Evolutionary conservation across 2,329 filamentous ascomycete species (phyloP).

Genomic region (Colletotrichum abscissum): DNA sequence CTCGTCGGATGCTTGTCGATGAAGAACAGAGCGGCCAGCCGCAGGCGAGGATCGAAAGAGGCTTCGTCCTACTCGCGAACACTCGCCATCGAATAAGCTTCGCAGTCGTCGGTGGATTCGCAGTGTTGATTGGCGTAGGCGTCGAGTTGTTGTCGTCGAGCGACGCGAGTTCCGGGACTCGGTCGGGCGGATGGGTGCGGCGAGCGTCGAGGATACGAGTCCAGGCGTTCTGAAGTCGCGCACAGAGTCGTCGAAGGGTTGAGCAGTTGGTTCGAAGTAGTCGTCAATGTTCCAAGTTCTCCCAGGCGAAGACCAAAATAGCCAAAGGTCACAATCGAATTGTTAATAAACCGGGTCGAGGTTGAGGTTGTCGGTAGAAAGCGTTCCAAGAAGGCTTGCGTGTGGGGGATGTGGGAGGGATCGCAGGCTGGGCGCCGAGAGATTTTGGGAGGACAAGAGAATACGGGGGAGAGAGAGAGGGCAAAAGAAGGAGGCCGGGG

Average conservation of each 20-base stretch:
- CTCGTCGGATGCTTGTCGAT: conserved; percentile 38
- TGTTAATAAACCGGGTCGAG: conserved; percentile 26
- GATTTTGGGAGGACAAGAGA: conserved; percentile 25
- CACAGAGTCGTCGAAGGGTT: neutral
- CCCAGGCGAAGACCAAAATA: conserved; percentile 1
- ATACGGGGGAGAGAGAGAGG: conserved; percentile 12
- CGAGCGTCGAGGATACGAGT: conserved; percentile 25
- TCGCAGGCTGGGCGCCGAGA: conserved; percentile 41
- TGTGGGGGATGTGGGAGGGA: conserved; percentile 37
- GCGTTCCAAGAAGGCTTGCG: conserved; percentile 33
- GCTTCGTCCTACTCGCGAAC: conserved; percentile 37
- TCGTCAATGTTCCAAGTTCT: conserved; percentile 6
- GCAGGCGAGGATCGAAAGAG: conserved; percentile 38
- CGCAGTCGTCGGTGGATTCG: conserved; percentile 21
- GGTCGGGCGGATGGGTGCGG: conserved; percentile 33
- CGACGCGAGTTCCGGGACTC: conserved; percentile 23
- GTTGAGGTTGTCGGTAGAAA: conserved; percentile 24
- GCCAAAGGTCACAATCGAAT: conserved; percentile 9
- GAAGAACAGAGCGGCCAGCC: conserved; percentile 41
- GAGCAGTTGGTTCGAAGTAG: conserved; percentile 14
- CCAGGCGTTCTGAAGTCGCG: conserved; percentile 15
- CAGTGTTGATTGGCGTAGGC: conserved; percentile 14
- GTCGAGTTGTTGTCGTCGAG: conserved; percentile 25
- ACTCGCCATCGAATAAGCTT: conserved; percentile 47
- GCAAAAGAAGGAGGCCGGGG: neutral